Evolutionary conservation across 148 eudicot genomes (phyloP), one percentile per base, ranked within the genome.

Genomic region (Dysphania ambrosioides): DNA sequence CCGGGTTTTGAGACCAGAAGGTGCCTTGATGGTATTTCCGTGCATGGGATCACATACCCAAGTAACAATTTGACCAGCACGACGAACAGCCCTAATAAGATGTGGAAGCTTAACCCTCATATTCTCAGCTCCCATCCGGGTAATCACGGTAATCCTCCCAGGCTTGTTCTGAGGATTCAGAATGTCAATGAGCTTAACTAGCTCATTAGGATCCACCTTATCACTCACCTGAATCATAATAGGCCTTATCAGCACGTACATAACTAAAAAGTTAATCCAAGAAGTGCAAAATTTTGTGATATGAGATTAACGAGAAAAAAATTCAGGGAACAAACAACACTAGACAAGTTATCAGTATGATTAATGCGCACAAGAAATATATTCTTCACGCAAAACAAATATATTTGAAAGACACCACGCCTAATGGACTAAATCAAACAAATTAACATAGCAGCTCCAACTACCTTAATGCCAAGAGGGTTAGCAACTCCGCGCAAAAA

Each of bases 21-120:
- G 93, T 75, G 93, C 90, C 74, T 87, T 86, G 68, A 83, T 85
- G 67, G 90, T 88, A 83, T 88, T 88, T 23, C 92, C 92, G 56
- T 89, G 93, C 93, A 89, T 89, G 8, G 93, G 93, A 71, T 87
- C 91, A 68, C 86, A 73, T 61, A 87, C 88, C 93, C 93, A 89
- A 24, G 89, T 87, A 55, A 86, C 91, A 67, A 87, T 84, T 78
- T 89, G 93, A 73, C 89, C 91, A 65, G 93, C 93, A 32, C 77
- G 64, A 29, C 91, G 88, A 27, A 89, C 89, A 11, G 89, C 93
- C 75, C 86, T 79, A 36, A 89, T 89, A 72, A 87, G 87, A 83
- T 89, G 82, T 35, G 91, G 93, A 73, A 89, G 86, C 80, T 87
- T 89, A 41, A 89, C 88, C 79, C 89, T 87, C 89, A 86, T 87